Evolutionary conservation across 208 protist genomes (phyloP), one percentile per base, ranked within the genome.

Genomic region (Zelonia costaricensis): DNA sequence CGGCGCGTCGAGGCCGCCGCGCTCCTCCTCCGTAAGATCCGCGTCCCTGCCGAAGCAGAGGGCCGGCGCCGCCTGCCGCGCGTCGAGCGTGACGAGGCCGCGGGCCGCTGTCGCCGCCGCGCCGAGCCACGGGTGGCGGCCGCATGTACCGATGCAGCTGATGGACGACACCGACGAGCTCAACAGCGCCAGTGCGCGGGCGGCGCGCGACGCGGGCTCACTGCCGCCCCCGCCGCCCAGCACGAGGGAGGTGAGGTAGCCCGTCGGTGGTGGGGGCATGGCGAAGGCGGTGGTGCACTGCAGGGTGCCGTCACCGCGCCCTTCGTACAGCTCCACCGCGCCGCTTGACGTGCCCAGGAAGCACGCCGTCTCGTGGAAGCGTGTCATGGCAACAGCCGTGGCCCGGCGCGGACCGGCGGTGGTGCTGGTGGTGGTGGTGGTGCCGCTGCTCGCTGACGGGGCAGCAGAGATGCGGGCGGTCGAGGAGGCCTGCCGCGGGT

Each of bases 291-390:
- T 46, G 27, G 56, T 69, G 45, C 58, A 62, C 16, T 69, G 49
- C 38, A 92, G 53, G 10, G n/a, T 40, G 30, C 82, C 79, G 54
- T 83, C 75, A 27, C 81, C 80, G 10, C 62, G 56, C 33, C 61
- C 56, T 9, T 72, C 70, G 40, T 83, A 92, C 4, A 89, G 59
- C 46, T 73, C 71, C 43, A 79, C 66, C 10, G 75, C 60, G 42
- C 88, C 88, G 53, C 82, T 74, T 6, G 76, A 69, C 31, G 77
- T 43, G 31, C 84, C 88, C 1, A 91, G 18, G 43, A 94, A 90
- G 51, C 79, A 88, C 6, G 53, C 61, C 28, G 43, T 67, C 49
- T 94, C 88, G 27, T 59, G 63, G 47, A 64, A 74, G 22, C 78
- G 88, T 25, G 70, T 67, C 36, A 94, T 64, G 12, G 78, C 74